Conservation (phyloP, 2,329 filamentous ascomycete genomes). For the Fusarium lateritium region DNA sequence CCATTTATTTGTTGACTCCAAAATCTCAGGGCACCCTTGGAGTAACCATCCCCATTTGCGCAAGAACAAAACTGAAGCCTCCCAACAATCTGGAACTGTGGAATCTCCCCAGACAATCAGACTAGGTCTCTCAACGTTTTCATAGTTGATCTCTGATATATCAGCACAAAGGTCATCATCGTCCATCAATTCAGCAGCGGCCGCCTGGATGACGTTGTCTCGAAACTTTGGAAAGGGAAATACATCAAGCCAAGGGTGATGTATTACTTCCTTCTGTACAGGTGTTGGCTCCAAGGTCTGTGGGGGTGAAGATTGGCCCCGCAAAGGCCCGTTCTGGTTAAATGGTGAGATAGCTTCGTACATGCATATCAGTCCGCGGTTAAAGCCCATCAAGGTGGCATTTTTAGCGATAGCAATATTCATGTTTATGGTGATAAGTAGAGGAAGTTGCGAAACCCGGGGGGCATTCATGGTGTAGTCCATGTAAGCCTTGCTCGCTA, state of each 20-base stretch:
- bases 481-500: conserved; percentile 19
- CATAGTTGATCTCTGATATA: conserved; percentile 11
- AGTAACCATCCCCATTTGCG: conserved; percentile 33
- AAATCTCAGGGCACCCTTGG: conserved; percentile 18
- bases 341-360: conserved; percentile 16
- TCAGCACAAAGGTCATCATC: conserved; percentile 23
- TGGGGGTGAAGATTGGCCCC: background rate
- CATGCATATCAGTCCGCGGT: conserved; percentile 1
- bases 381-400: background rate
- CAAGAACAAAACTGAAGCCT: conserved; percentile 21
- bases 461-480: conserved; percentile 25
- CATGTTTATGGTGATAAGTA: conserved; percentile 24
- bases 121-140: conserved; percentile 10
- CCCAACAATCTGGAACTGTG: conserved; percentile 19
- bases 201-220: conserved; percentile 19
- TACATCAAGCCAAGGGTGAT: conserved; percentile 32
- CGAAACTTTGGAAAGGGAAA: conserved; percentile 21
- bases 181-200: background rate
- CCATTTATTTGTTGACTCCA: conserved; percentile 29
- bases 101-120: conserved; percentile 35
- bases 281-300: background rate
- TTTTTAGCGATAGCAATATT: conserved; percentile 24
- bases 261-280: background rate
- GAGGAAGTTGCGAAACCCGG: conserved; percentile 15
- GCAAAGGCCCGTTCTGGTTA: conserved; percentile 3